phyloP scores from a whole-genome alignment of 148 eudicot species.

The Beta vulgaris region DNA sequence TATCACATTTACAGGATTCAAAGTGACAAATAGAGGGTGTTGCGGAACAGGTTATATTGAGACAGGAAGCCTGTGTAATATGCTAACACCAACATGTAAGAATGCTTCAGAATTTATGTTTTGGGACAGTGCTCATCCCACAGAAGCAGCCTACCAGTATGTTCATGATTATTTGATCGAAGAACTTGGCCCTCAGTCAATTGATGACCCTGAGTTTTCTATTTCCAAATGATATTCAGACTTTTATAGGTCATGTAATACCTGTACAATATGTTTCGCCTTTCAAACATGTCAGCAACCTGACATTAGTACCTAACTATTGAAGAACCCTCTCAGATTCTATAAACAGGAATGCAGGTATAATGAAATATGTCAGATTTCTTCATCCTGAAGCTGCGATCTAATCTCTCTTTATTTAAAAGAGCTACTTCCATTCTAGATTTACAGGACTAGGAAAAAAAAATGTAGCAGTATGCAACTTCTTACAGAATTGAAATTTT shows the following conservation, averaged over 20 bases:
- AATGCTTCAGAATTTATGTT: constrained; percentile 40
- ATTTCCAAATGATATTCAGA: neutral
- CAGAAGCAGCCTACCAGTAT: constrained; percentile 37
- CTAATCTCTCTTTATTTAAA: neutral
- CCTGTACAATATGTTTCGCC: neutral
- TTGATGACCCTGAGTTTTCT: constrained; percentile 10
- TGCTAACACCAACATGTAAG: constrained; percentile 42
- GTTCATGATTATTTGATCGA: constrained; percentile 29
- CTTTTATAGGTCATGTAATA: neutral
- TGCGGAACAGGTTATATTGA: constrained; percentile 65
- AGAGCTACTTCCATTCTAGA: neutral
- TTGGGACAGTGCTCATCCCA: constrained; percentile 61
- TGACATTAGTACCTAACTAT: neutral
- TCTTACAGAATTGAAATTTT: neutral
- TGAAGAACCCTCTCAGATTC: neutral
- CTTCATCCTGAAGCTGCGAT: neutral
- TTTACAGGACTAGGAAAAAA: neutral
- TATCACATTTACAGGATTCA: constrained; percentile 36
- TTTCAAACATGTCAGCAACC: neutral
- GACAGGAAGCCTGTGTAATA: constrained; percentile 42
- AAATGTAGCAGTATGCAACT: neutral
- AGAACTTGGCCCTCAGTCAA: constrained; percentile 31
- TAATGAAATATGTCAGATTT: too few relatives aligned
- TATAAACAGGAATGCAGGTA: neutral
- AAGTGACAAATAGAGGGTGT: constrained; percentile 46